Conservation (phyloP, 768 basidiomycete genomes). For the Lentinula raphanica region DNA sequence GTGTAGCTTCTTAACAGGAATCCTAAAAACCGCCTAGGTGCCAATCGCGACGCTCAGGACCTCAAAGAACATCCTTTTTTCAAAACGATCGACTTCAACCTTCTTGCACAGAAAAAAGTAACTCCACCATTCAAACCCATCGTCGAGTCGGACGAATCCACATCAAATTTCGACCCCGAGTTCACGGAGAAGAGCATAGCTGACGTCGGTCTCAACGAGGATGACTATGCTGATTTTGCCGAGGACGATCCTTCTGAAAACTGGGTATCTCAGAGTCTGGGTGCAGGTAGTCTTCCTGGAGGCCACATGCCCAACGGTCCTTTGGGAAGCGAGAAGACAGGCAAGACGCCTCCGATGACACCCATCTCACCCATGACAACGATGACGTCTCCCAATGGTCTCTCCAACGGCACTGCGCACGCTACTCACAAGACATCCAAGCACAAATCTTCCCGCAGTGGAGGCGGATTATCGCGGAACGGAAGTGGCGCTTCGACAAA, state of each 20-base stretch:
- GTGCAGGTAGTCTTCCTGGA: slow-evolving; percentile 12
- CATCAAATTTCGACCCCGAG: slow-evolving; percentile 97
- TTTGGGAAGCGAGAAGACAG: slow-evolving; percentile 52
- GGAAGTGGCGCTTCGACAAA: not conserved
- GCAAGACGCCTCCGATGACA: slow-evolving; percentile 6
- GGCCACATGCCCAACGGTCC: slow-evolving; percentile 72
- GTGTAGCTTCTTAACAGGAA: slow-evolving; percentile 91
- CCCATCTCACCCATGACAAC: slow-evolving; percentile 5
- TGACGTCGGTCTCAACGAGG: slow-evolving; percentile 42
- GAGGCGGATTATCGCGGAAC: slow-evolving; percentile 8
- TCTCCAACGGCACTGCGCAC: not conserved
- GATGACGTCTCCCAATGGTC: not conserved
- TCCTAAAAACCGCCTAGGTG: slow-evolving; percentile 95
- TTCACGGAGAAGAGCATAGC: slow-evolving; percentile 91
- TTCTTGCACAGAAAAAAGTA: slow-evolving; percentile 80
- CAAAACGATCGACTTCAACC: slow-evolving; percentile 84
- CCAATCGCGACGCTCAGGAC: slow-evolving; percentile 84
- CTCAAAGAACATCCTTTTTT: slow-evolving; percentile 97
- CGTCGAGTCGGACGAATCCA: slow-evolving; percentile 97
- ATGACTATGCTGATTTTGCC: slow-evolving; percentile 16
- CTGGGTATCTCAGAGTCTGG: slow-evolving; percentile 53
- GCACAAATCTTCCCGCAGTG: slow-evolving; percentile 8
- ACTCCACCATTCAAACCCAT: slow-evolving; percentile 97
- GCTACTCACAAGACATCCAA: not conserved
- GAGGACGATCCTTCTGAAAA: slow-evolving; percentile 33